A percentile compares a stretch with the other conserved stretches of the same genome.
Evolutionary conservation across 805 yeast species (phyloP).

Genomic region (Ogataea neopini): DNA sequence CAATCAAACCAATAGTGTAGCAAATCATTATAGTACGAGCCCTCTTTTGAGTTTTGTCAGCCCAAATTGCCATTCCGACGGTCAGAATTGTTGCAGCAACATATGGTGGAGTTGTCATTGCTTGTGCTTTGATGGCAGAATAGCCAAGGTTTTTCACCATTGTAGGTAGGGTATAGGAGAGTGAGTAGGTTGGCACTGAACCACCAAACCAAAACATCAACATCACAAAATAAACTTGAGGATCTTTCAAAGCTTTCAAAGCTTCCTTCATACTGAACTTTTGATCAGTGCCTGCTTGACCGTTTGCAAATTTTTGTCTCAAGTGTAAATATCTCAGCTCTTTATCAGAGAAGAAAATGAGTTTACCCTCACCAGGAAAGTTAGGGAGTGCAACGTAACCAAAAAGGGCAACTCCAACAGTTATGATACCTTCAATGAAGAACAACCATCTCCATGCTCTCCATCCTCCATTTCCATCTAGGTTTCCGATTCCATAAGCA

Average conservation of each 20-base stretch:
- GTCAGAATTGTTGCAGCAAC: constrained; percentile 28
- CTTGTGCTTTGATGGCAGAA: constrained; percentile 41
- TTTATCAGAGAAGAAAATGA: constrained; percentile 14
- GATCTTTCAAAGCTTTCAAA: constrained; percentile 38
- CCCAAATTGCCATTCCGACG: constrained; percentile 35
- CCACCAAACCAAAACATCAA: constrained; percentile 40
- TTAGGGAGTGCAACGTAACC: constrained; percentile 40
- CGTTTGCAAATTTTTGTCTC: constrained; percentile 18
- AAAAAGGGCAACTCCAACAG: constrained; percentile 36
- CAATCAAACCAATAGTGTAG: constrained; percentile 39
- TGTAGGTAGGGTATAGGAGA: constrained; percentile 47
- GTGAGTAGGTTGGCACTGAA: constrained; percentile 38
- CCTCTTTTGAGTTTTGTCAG: constrained; percentile 32
- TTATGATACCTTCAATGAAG: constrained; percentile 47
- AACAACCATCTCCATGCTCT: constrained; percentile 55
- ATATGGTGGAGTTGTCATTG: constrained; percentile 47
- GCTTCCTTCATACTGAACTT: constrained; percentile 25
- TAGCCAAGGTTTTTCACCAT: constrained; percentile 47
- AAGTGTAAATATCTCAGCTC: constrained; percentile 15
- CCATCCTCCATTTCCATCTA: constrained; percentile 37
- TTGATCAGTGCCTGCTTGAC: constrained; percentile 18
- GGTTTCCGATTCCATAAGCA: constrained; percentile 39
- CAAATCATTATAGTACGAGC: constrained; percentile 41
- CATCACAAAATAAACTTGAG: constrained; percentile 40
- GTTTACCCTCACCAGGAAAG: constrained; percentile 26